phyloP scores from a whole-genome alignment of 371 early-diverging fungal species.

The Haplosporangium sp. region DNA sequence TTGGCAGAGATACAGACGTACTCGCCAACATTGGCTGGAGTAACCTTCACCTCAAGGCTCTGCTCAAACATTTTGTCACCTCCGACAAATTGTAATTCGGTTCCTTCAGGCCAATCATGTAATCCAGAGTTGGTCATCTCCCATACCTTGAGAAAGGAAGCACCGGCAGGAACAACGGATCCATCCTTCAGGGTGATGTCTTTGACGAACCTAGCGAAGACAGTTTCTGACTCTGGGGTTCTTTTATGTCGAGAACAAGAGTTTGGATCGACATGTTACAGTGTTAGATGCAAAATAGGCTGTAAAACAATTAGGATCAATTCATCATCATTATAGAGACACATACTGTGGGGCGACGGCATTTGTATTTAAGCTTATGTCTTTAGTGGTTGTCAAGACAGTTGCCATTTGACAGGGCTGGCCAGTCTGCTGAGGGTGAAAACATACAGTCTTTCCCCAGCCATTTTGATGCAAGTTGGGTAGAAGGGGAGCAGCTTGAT shows the following conservation, averaged over 20 bases:
- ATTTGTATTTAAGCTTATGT: conserved; percentile 3
- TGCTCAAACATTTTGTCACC: conserved; percentile 61
- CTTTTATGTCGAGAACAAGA: neutral
- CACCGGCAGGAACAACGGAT: conserved; percentile 56
- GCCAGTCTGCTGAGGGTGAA: conserved; percentile 24
- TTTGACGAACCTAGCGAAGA: too few species aligned
- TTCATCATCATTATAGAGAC: neutral
- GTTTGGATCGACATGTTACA: too few species aligned
- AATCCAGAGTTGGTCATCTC: conserved; percentile 72
- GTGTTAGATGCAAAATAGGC: neutral
- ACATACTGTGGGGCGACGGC: neutral
- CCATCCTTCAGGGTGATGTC: conserved; percentile 67
- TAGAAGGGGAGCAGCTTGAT: conserved; percentile 22
- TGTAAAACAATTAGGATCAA: too few species aligned
- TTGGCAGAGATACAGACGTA: conserved; percentile 66
- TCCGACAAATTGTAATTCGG: conserved; percentile 66
- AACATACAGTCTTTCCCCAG: conserved; percentile 35
- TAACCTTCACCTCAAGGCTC: conserved; percentile 58
- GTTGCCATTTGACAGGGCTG: conserved; percentile 15
- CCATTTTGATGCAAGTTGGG: conserved; percentile 50
- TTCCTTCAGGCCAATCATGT: conserved; percentile 72
- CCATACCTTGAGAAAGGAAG: conserved; percentile 75
- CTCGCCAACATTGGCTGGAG: conserved; percentile 61
- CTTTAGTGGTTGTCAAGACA: neutral
- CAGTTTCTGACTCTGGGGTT: neutral